Percentiles rank a stretch among this genome's conserved stretches.
phyloP scores from a whole-genome alignment of 176 grass and related monocot genomes.

The Poa annua region DNA sequence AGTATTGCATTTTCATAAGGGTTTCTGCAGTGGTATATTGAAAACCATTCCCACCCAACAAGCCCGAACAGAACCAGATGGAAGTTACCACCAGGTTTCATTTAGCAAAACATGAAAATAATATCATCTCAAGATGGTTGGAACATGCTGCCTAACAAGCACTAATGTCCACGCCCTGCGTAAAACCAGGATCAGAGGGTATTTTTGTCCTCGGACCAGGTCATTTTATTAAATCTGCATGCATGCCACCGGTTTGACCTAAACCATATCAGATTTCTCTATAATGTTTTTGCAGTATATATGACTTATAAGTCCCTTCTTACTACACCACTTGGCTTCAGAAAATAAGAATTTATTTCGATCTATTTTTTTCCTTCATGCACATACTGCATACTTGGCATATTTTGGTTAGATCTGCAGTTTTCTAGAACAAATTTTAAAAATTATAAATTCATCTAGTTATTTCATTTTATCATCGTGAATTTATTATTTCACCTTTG shows the following conservation, averaged over 20 bases:
- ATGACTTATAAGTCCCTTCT: not conserved
- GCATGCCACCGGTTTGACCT: not conserved
- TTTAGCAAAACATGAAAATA: not conserved
- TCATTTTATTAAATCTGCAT: not conserved
- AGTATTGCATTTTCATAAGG: slow-evolving; percentile 3
- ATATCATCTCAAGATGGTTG: not conserved
- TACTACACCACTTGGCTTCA: not conserved
- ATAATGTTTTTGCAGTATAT: not conserved
- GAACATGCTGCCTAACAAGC: not conserved
- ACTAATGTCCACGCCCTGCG: not conserved
- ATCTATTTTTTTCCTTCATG: not conserved
- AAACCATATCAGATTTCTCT: not conserved
- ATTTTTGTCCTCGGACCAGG: not conserved
- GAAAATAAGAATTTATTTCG: not conserved
- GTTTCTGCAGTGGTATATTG: not conserved
- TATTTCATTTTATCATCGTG: not conserved
- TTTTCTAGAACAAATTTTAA: not conserved
- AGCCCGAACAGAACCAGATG: not conserved
- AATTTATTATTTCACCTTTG: not conserved
- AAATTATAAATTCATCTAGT: not conserved
- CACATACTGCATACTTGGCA: not conserved
- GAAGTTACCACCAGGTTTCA: not conserved
- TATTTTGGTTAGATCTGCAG: not conserved
- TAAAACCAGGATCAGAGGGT: not conserved
- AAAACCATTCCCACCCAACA: not conserved